Evolutionary conservation across 2,329 filamentous ascomycete species (phyloP), one percentile per base, ranked within the genome.

Genomic region (Didymella segeticola): DNA sequence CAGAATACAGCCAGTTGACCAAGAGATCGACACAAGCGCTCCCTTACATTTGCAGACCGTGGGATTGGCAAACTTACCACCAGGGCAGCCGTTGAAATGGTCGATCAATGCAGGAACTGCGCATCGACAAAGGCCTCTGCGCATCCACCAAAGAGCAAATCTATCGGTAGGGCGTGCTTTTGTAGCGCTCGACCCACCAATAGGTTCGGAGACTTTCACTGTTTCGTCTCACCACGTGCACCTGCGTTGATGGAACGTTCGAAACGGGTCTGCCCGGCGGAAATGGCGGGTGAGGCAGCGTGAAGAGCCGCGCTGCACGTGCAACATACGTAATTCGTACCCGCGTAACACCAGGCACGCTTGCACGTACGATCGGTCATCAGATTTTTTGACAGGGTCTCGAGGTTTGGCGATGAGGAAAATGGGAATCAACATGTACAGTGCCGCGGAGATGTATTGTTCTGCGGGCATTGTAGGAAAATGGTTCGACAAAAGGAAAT

Each of bases 401-500:
- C 2, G 22, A 33, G 10, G 15, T 41, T 23, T 23, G 17, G 34
- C 20, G 15, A 23, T 34, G 47, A 38, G 30, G 41, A 37, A 42
- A 34, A n/a, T 45, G 23, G 29, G 19, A 37, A 42, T 12, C 12
- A 23, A 48, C 1, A 5, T 25, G 6, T 37, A 15, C 22, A 20
- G 34, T 52, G 26, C 53, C 53, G 53, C 48, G 53, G 53, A 56
- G 53, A 56, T 56, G 53, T 45, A 12, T 37, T 7, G 1, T 26
- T 29, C 15, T 47, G 33, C 37, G 47, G 53, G 47, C 31, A 11
- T 30, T 38, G 42, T 47, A 56, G 53, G 53, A 20, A 45, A 5
- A 31, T 20, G 23, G 43, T 31, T 47, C 8, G 43, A 25, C 9
- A 8, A 41, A 43, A 31, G 26, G 12, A 20, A 25, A 22, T 47